Evolutionary conservation across 768 basidiomycete genomes (phyloP).

Genomic region (Russula olivacea): DNA sequence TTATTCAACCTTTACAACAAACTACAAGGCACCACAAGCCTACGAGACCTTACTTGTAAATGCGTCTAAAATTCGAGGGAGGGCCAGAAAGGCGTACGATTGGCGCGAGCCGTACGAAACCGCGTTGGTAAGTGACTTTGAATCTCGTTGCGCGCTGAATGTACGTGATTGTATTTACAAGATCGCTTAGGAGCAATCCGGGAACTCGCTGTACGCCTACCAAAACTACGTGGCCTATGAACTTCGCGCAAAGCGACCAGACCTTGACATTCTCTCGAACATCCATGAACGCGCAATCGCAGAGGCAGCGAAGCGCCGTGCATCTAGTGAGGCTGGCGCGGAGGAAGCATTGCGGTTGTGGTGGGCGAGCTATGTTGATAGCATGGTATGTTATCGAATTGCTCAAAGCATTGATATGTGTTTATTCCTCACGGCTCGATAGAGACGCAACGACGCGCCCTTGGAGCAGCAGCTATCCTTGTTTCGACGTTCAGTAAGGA

Average conservation of each 20-base stretch:
- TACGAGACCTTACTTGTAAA: constrained; percentile 74
- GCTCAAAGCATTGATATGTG: not conserved
- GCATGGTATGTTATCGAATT: constrained; percentile 44
- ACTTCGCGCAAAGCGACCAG: constrained; percentile 52
- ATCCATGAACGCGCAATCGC: constrained; percentile 73
- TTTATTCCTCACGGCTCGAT: constrained; percentile 5
- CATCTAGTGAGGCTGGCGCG: constrained; percentile 47
- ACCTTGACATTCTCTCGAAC: constrained; percentile 48
- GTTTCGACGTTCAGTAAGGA: constrained; percentile 56
- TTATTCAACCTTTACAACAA: constrained; percentile 87
- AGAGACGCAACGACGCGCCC: constrained; percentile 45
- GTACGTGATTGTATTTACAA: constrained; percentile 29
- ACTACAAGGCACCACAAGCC: constrained; percentile 60
- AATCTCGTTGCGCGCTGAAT: not conserved
- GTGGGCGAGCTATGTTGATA: constrained; percentile 71
- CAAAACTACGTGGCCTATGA: constrained; percentile 60
- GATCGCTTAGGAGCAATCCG: constrained; percentile 23
- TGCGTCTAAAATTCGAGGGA: constrained; percentile 66
- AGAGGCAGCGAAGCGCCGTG: constrained; percentile 58
- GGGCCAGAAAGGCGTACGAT: constrained; percentile 54
- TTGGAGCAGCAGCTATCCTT: constrained; percentile 39
- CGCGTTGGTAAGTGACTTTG: constrained; percentile 43
- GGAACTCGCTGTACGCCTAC: constrained; percentile 51
- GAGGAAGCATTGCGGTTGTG: constrained; percentile 57
- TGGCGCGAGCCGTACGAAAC: constrained; percentile 59